Evolutionary conservation across 2,329 filamentous ascomycete genomes (phyloP).

Genomic region (Fusarium tanahbumbuense): DNA sequence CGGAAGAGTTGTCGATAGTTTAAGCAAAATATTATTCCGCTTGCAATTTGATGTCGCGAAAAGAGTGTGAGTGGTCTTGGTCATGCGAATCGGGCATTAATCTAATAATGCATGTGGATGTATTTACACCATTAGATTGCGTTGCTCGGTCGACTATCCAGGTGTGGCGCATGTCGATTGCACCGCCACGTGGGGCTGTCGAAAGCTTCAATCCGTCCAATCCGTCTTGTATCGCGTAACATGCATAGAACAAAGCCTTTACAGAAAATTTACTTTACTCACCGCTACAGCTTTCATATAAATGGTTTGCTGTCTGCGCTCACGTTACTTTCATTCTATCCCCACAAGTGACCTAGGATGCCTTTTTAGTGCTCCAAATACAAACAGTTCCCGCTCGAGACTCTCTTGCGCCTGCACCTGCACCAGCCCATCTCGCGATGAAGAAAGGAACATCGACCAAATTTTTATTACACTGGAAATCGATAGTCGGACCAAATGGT

Average conservation of each 20-base stretch:
- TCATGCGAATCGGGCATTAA: conserved; percentile 12
- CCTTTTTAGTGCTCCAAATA: conserved; percentile 25
- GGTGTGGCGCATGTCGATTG: conserved; percentile 42
- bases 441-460: conserved; percentile 47
- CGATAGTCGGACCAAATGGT: conserved; percentile 52
- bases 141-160: conserved; percentile 49
- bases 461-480: conserved; percentile 47
- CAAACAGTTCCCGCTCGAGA: conserved; percentile 36
- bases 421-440: conserved; percentile 48
- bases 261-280: conserved; percentile 9
- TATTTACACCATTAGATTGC: conserved; percentile 39
- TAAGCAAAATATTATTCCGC: not conserved
- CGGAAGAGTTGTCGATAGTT: not conserved
- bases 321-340: not conserved
- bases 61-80: not conserved
- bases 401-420: conserved; percentile 30
- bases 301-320: conserved; percentile 8
- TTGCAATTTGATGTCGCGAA: not conserved
- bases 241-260: conserved; percentile 12
- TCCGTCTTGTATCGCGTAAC: conserved; percentile 29
- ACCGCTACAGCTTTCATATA: conserved; percentile 14
- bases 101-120: not conserved
- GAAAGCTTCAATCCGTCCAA: conserved; percentile 42
- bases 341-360: conserved; percentile 26
- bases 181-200: conserved; percentile 46